Percentiles rank a stretch among this genome's conserved stretches.
phyloP scores from a whole-genome alignment of 257 asterid genomes.

The Striga asiatica region DNA sequence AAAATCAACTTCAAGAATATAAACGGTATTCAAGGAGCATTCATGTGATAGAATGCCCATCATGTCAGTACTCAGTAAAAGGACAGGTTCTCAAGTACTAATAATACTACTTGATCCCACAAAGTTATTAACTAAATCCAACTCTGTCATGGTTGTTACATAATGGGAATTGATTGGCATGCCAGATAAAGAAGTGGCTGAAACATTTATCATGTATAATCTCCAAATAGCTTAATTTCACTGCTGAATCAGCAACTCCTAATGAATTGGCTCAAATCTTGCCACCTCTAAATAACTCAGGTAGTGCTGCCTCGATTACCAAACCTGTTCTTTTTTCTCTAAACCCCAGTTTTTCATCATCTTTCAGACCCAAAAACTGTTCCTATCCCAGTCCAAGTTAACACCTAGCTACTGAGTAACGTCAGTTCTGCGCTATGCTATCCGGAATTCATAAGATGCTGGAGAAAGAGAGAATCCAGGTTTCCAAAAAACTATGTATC shows the following conservation, averaged over 20 bases:
- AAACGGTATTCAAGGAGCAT: neutral
- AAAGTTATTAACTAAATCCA: no score
- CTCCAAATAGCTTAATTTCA: no score
- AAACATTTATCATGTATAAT: no score
- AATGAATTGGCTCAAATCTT: neutral
- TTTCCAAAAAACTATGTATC: neutral
- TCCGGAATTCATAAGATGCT: conserved; percentile 3
- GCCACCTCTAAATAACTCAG: neutral
- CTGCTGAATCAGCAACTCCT: neutral
- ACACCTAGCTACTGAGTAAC: neutral
- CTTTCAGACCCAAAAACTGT: neutral
- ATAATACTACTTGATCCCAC: no score
- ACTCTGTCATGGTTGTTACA: no score
- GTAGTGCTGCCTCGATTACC: neutral
- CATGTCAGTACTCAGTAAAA: no score
- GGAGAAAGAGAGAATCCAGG: conserved; percentile 8
- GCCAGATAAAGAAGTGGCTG: no score
- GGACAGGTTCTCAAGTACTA: no score
- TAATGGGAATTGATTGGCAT: no score
- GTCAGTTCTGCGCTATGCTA: conserved; percentile 3
- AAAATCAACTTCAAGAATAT: neutral
- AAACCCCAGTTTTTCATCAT: neutral
- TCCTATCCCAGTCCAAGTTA: neutral
- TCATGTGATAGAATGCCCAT: neutral
- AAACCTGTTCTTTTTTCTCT: neutral